A percentile compares a stretch with the other conserved stretches of the same genome.
Evolutionary conservation across 202 grass and related monocot genomes (phyloP).

Genomic region (Brachypodium distachyon): DNA sequence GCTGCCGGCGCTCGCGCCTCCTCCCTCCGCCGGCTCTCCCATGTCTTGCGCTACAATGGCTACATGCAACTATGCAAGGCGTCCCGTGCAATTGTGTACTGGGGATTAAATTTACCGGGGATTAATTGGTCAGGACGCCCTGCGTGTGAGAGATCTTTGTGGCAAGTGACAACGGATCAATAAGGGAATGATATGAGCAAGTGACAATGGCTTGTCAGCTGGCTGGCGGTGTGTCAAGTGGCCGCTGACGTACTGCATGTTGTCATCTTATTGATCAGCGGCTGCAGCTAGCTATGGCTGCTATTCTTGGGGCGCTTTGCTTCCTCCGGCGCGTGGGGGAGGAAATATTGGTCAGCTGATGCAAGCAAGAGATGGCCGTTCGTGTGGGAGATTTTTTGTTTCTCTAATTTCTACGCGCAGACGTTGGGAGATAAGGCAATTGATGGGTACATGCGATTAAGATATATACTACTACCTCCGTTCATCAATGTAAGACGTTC

Average conservation of each 20-base stretch:
- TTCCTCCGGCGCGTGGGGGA: background rate
- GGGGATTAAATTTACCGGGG: too few species aligned
- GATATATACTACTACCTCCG: too few species aligned
- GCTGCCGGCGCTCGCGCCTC: background rate
- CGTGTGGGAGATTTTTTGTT: constrained; percentile 22
- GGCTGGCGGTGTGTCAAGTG: background rate
- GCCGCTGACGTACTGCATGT: constrained; percentile 23
- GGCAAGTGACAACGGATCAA: too few species aligned
- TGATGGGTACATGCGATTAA: background rate
- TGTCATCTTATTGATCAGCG: too few species aligned
- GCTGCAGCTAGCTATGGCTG: too few species aligned
- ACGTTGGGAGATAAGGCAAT: background rate
- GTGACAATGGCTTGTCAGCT: too few species aligned
- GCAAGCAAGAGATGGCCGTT: constrained; percentile 14
- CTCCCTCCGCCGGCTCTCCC: background rate
- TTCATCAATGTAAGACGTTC: too few species aligned
- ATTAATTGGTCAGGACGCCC: too few species aligned
- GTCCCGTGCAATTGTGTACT: too few species aligned
- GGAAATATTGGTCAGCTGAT: background rate
- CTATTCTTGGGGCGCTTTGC: background rate
- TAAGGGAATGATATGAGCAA: background rate
- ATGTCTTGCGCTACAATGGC: background rate
- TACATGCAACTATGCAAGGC: too few species aligned
- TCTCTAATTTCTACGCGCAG: background rate
- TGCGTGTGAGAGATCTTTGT: too few species aligned